Conservation (phyloP, 1,139 yeast genomes). For the Pichia sp. region DNA sequence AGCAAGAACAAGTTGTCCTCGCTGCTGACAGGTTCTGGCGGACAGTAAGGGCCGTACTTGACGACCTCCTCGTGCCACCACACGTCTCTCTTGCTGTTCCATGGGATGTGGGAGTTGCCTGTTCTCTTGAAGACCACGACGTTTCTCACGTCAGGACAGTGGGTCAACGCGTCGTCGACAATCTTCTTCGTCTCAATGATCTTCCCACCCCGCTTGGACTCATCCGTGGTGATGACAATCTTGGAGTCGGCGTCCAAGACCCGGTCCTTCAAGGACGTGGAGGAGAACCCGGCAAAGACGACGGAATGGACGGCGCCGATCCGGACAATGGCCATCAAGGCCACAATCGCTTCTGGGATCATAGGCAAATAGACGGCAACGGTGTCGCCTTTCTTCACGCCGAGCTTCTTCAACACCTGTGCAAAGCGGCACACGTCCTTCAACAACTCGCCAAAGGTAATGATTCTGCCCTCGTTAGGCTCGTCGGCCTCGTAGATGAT, state of each 20-base stretch:
- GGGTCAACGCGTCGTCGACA: slow-evolving; percentile 73
- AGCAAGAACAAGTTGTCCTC: slow-evolving; percentile 63
- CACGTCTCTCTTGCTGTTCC: slow-evolving; percentile 57
- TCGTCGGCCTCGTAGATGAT: slow-evolving; percentile 79
- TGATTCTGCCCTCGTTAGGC: slow-evolving; percentile 55
- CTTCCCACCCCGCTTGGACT: slow-evolving; percentile 78
- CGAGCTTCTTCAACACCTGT: slow-evolving; percentile 59
- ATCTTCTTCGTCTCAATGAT: slow-evolving; percentile 78
- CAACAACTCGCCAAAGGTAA: slow-evolving; percentile 69
- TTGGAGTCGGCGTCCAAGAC: slow-evolving; percentile 72
- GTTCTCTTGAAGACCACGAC: slow-evolving; percentile 74
- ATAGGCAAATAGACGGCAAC: slow-evolving; percentile 84
- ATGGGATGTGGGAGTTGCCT: slow-evolving; percentile 62
- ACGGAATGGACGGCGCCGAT: slow-evolving; percentile 82
- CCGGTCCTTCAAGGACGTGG: slow-evolving; percentile 72
- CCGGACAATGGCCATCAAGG: slow-evolving; percentile 69
- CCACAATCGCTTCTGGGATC: slow-evolving; percentile 77
- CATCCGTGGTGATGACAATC: slow-evolving; percentile 75
- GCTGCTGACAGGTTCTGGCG: slow-evolving; percentile 55
- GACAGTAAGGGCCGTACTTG: slow-evolving; percentile 61
- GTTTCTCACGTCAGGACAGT: slow-evolving; percentile 62
- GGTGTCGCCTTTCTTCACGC: slow-evolving; percentile 77
- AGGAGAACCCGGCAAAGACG: slow-evolving; percentile 78
- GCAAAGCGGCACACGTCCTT: slow-evolving; percentile 67
- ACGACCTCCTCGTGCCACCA: slow-evolving; percentile 79